phyloP scores from a whole-genome alignment of 148 eudicot genomes.

The Arctostaphylos glauca region DNA sequence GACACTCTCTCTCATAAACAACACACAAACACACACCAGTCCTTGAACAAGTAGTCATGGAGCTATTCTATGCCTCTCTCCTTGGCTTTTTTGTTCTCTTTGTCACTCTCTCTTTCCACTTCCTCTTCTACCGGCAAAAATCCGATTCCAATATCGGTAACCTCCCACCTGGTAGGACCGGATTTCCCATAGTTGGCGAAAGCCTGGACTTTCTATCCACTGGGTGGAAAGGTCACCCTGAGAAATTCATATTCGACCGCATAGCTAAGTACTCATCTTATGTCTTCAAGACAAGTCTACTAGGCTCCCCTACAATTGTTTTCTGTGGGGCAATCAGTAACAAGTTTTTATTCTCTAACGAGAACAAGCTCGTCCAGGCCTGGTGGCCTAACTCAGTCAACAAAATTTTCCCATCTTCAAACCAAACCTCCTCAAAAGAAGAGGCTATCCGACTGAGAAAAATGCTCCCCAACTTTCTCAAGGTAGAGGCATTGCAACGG shows the following conservation, averaged over 20 bases:
- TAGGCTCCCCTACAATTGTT: background rate
- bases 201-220: too few species aligned
- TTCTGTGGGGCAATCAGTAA: background rate
- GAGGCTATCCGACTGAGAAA: background rate
- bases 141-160: too few species aligned
- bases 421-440: background rate
- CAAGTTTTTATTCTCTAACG: background rate
- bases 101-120: background rate
- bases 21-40: too few species aligned
- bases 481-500: background rate
- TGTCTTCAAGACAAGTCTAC: background rate
- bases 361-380: background rate
- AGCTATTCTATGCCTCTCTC: background rate
- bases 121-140: too few species aligned
- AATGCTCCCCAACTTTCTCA: background rate
- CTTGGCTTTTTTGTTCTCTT: background rate
- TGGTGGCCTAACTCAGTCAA: slow-evolving; percentile 1
- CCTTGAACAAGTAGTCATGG: background rate
- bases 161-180: background rate
- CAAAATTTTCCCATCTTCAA: background rate
- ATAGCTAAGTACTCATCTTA: background rate
- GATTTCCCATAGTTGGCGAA: background rate
- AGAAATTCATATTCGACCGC: background rate
- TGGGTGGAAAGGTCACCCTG: background rate
- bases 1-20: too few species aligned